phyloP scores from a whole-genome alignment of 805 yeast species.

The Ogataea ganodermae region DNA sequence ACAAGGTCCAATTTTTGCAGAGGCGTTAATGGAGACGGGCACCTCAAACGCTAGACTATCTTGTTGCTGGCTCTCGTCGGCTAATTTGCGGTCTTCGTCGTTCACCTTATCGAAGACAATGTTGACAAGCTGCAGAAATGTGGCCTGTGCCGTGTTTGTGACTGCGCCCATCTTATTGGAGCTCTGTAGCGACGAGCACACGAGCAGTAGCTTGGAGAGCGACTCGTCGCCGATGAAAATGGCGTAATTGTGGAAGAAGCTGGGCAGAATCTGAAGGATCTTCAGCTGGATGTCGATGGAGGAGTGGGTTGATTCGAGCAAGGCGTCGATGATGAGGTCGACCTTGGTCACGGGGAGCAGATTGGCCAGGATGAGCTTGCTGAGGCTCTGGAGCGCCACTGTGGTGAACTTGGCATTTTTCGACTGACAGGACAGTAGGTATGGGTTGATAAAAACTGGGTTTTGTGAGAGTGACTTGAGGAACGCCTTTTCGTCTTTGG shows the following conservation, averaged over 20 bases:
- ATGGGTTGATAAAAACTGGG: conserved; percentile 65
- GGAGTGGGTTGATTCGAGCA: conserved; percentile 71
- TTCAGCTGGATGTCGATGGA: conserved; percentile 85
- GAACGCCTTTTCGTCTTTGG: conserved; percentile 19
- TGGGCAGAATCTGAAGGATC: conserved; percentile 79
- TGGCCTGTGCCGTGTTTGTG: conserved; percentile 88
- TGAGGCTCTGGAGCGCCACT: conserved; percentile 70
- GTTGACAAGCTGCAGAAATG: conserved; percentile 81
- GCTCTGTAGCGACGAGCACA: conserved; percentile 73
- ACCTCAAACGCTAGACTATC: conserved; percentile 35
- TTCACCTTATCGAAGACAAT: conserved; percentile 71
- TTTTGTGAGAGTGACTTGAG: conserved; percentile 40
- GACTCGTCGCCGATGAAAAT: conserved; percentile 53
- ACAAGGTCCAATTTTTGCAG: conserved; percentile 46
- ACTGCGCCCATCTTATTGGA: conserved; percentile 75
- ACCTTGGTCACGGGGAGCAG: conserved; percentile 57
- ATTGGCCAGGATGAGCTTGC: conserved; percentile 54
- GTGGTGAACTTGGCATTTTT: conserved; percentile 74
- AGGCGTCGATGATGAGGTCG: conserved; percentile 61
- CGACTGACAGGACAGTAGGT: conserved; percentile 69
- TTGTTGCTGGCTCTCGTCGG: conserved; percentile 15
- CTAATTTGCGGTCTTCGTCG: conserved; percentile 39
- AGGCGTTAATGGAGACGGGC: conserved; percentile 46
- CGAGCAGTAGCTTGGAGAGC: conserved; percentile 58
- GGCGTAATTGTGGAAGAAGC: conserved; percentile 66